Percentiles rank a stretch among this genome's conserved stretches.
Conservation (phyloP, 2,329 filamentous ascomycete species). For the Cladophialophora immunda region DNA sequence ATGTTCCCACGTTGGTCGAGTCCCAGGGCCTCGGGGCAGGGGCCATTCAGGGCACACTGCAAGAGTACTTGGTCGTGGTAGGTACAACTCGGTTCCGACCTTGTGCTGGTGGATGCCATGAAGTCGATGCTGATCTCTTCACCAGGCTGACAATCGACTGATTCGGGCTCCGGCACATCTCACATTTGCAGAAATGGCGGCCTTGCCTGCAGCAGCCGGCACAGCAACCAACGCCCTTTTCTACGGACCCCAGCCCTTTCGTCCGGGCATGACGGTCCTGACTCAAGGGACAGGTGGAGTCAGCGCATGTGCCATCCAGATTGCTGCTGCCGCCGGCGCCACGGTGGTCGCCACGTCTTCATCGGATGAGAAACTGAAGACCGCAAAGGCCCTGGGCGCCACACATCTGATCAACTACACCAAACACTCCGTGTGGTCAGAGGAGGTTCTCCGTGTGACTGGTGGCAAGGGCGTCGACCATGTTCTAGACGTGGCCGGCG, state of each 20-base stretch:
- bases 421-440: slow-evolving; percentile 54
- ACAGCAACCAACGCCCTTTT: slow-evolving; percentile 61
- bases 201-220: slow-evolving; percentile 56
- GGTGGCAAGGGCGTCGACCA: slow-evolving; percentile 54
- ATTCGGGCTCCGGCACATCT: slow-evolving; percentile 52
- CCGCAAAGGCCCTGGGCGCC: slow-evolving; percentile 52
- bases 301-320: slow-evolving; percentile 13
- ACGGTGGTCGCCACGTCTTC: slow-evolving; percentile 61
- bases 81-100: background rate
- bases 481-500: slow-evolving; percentile 53
- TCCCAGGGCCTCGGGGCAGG: slow-evolving; percentile 20
- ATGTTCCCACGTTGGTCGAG: slow-evolving; percentile 17
- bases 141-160: slow-evolving; percentile 44
- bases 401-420: slow-evolving; percentile 61
- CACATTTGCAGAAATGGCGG: slow-evolving; percentile 50
- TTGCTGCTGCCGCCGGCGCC: slow-evolving; percentile 57
- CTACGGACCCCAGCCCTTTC: slow-evolving; percentile 53
- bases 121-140: background rate
- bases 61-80: slow-evolving; percentile 25
- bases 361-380: slow-evolving; percentile 57
- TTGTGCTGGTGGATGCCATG: background rate
- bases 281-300: slow-evolving; percentile 41
- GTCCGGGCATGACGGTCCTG: slow-evolving; percentile 53
- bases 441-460: slow-evolving; percentile 55
- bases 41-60: slow-evolving; percentile 18